phyloP scores from a whole-genome alignment of 1,284 basidiomycete genomes.

The Leccinum angustisporum region DNA sequence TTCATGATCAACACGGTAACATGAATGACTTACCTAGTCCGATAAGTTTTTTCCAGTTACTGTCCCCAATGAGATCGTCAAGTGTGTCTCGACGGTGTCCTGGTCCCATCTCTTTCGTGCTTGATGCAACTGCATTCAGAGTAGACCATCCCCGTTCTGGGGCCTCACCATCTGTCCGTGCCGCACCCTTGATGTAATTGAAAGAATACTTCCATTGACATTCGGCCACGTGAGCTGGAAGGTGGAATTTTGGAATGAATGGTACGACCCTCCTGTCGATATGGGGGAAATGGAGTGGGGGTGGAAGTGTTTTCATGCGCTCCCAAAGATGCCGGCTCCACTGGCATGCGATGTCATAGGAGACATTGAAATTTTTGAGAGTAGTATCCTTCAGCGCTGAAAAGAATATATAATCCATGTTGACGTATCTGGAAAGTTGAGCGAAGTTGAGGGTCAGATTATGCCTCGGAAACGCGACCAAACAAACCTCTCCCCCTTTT shows the following conservation, averaged over 20 bases:
- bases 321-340: slow-evolving; percentile 1
- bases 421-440: neutral
- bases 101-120: slow-evolving; percentile 16
- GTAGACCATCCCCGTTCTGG: slow-evolving; percentile 6
- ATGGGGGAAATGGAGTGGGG: neutral
- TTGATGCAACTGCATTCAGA: slow-evolving; percentile 9
- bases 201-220: slow-evolving; percentile 17
- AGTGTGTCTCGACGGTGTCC: slow-evolving; percentile 1
- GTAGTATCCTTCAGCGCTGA: neutral
- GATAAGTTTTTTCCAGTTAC: neutral
- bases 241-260: slow-evolving; percentile 15
- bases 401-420: neutral
- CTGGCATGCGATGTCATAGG: slow-evolving; percentile 12
- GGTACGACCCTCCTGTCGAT: neutral
- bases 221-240: slow-evolving; percentile 4
- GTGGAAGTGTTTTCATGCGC: neutral
- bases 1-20: neutral
- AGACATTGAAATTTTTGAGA: slow-evolving; percentile 3
- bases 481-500: neutral
- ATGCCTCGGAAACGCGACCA: neutral
- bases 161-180: slow-evolving; percentile 10
- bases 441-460: neutral
- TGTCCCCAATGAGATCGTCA: neutral
- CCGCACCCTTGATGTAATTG: slow-evolving; percentile 5
- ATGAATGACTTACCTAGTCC: neutral